These are phyloP conservation scores for Straminergon stramineum DNA, from an alignment of 225 moss, liverwort and hornwort species.

Conservation along the genomic window DNA sequence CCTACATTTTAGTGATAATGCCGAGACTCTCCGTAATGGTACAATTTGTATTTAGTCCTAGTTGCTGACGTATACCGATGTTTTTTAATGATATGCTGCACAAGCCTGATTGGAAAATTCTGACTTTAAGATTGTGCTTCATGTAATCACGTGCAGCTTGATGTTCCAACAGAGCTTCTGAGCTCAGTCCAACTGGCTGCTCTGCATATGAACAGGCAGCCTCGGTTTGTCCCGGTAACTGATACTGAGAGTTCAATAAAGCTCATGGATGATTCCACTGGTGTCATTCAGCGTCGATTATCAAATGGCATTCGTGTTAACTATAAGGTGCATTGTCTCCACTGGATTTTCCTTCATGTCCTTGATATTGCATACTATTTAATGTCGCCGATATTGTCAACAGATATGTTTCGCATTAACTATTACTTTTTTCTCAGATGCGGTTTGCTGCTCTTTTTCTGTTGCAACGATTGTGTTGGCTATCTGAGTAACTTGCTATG, in stretches of 20 bases:
- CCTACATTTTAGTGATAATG: background rate
- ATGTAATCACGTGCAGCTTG: conserved; percentile 50
- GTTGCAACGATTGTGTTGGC: background rate
- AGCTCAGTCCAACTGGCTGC: conserved; percentile 90
- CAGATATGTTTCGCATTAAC: background rate
- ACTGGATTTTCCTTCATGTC: background rate
- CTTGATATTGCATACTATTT: background rate
- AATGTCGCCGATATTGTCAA: background rate
- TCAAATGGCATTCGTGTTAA: conserved; percentile 98
- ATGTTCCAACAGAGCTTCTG: conserved; percentile 88
- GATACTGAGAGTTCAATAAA: conserved; percentile 34
- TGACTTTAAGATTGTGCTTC: background rate
- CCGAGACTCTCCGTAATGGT: background rate
- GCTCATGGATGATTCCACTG: conserved; percentile 69
- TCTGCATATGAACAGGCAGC: conserved; percentile 77
- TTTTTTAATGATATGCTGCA: background rate
- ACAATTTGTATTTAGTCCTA: background rate
- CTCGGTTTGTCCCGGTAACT: conserved; percentile 55
- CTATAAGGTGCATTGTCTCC: conserved; percentile 54
- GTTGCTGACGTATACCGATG: background rate
- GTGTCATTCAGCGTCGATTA: conserved; percentile 86
- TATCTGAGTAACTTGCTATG: background rate
- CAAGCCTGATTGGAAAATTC: background rate
- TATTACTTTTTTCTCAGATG: background rate
- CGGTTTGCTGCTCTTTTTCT: background rate